Conservation (phyloP, 2,329 filamentous ascomycete species). For the Botrytis hyacinthi region DNA sequence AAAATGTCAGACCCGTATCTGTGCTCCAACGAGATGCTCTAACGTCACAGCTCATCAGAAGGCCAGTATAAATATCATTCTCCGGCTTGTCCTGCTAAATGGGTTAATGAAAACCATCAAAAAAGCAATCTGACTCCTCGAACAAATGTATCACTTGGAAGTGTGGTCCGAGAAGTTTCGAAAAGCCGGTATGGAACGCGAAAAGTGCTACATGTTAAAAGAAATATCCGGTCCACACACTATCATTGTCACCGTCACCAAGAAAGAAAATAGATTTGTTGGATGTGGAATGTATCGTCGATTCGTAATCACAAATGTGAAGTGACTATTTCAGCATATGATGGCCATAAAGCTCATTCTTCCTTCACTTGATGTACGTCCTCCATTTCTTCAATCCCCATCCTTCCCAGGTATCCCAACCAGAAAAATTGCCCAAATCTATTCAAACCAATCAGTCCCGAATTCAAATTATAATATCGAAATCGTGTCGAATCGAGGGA, state of each 20-base stretch:
- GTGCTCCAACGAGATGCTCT: conserved; percentile 60
- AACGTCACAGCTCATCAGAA: conserved; percentile 63
- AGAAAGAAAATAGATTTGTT: conserved; percentile 28
- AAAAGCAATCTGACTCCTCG: conserved; percentile 39
- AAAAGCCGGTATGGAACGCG: conserved; percentile 31
- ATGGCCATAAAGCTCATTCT: conserved; percentile 32
- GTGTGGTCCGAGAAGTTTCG: conserved; percentile 40
- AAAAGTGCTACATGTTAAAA: conserved; percentile 20
- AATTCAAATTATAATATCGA: not conserved
- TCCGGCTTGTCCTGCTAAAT: conserved; percentile 36
- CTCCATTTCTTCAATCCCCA: not conserved
- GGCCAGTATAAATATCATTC: conserved; percentile 43
- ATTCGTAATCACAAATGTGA: conserved; percentile 35
- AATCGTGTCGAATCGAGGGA: not conserved
- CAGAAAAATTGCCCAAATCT: conserved; percentile 21
- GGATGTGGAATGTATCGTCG: conserved; percentile 35
- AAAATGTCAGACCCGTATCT: conserved; percentile 64
- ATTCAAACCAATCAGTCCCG: conserved; percentile 12
- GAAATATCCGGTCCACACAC: conserved; percentile 5
- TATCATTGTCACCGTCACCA: conserved; percentile 7
- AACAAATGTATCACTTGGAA: conserved; percentile 36
- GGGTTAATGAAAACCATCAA: conserved; percentile 31
- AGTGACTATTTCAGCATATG: conserved; percentile 38
- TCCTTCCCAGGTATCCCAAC: conserved; percentile 20
- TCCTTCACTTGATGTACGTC: conserved; percentile 27